Conservation (phyloP, 495 filamentous ascomycete species). For the Neurospora sp. region DNA sequence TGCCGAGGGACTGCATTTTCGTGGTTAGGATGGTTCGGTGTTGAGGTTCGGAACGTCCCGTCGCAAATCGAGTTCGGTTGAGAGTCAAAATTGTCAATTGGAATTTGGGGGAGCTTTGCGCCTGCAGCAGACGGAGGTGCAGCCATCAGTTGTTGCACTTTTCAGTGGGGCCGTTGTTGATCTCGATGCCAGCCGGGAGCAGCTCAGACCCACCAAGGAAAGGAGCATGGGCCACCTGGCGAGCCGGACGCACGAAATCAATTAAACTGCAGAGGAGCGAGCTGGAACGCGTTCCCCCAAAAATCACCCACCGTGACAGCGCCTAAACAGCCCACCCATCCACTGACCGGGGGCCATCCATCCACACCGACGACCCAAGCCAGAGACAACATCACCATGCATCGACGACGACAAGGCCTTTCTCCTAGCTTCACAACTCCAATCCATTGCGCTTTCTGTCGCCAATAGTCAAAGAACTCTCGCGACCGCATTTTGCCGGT, state of each 20-base stretch:
- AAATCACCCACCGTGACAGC: neutral
- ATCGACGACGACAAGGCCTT: neutral
- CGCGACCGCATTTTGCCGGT: neutral
- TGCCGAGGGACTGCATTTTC: constrained; percentile 25
- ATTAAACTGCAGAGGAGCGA: neutral
- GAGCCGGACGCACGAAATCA: neutral
- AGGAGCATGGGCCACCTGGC: neutral
- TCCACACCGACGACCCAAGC: neutral
- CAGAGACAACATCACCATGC: neutral
- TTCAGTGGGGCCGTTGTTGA: neutral
- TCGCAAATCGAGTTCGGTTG: neutral
- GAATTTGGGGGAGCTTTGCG: neutral
- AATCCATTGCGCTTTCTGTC: neutral
- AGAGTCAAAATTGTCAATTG: neutral
- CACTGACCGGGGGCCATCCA: neutral
- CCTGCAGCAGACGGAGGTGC: neutral
- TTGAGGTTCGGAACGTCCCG: neutral
- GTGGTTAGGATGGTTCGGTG: neutral
- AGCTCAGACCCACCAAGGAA: neutral
- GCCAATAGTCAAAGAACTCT: neutral
- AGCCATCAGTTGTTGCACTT: neutral
- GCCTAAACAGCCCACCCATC: neutral
- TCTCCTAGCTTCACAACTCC: neutral
- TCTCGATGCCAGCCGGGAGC: neutral
- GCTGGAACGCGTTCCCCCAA: neutral